Evolutionary conservation across 345 rosid genomes (phyloP).

Genomic region (Murraya koenigii): DNA sequence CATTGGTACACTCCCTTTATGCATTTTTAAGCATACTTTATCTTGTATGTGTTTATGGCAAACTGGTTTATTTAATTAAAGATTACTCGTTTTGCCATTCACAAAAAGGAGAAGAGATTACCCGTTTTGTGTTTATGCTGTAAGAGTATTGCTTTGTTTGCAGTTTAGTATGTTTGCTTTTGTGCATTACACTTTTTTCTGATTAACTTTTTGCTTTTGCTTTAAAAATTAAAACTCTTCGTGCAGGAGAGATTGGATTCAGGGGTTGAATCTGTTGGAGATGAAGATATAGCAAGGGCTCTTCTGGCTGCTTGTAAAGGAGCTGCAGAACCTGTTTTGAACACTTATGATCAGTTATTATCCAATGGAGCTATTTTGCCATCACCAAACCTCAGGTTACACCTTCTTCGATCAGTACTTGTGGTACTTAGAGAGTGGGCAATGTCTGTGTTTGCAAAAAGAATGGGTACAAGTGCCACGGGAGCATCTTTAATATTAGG

Average conservation of each 20-base stretch:
- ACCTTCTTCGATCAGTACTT: conserved; percentile 75
- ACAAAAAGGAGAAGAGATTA: background rate
- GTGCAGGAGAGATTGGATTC: conserved; percentile 82
- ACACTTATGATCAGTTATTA: conserved; percentile 76
- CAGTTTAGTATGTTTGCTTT: background rate
- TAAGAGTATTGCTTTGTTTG: background rate
- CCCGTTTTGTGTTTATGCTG: background rate
- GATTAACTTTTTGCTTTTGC: background rate
- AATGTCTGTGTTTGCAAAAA: conserved; percentile 73
- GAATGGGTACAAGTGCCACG: conserved; percentile 63
- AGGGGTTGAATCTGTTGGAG: conserved; percentile 63
- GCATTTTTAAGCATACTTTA: background rate
- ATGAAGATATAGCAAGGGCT: conserved; percentile 88
- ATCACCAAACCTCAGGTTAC: conserved; percentile 76
- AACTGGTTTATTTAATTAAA: background rate
- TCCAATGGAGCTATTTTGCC: conserved; percentile 78
- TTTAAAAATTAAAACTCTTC: background rate
- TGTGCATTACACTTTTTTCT: background rate
- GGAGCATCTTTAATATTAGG: conserved; percentile 74
- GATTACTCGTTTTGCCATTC: background rate
- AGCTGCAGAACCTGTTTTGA: conserved; percentile 82
- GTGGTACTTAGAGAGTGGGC: conserved; percentile 92
- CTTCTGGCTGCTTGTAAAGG: conserved; percentile 94
- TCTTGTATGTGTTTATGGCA: background rate
- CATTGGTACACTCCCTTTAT: conserved; percentile 50